Percentiles rank a stretch among this genome's conserved stretches.
phyloP scores from a whole-genome alignment of 257 asterid genomes.

The Euphrasia confusa region DNA sequence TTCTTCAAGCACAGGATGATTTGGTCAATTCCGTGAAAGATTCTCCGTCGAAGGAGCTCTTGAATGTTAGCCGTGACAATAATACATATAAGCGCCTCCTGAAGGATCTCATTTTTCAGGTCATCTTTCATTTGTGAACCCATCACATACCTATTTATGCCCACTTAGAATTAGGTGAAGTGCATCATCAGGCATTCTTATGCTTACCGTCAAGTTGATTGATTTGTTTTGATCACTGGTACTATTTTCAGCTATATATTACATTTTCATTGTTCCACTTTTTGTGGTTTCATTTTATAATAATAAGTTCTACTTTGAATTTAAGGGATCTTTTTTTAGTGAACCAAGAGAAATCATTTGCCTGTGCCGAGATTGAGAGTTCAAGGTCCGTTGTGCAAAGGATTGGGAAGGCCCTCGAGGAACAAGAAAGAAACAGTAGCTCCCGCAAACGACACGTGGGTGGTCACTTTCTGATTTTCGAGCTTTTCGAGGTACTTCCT shows the following conservation, averaged over 20 bases:
- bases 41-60: no score
- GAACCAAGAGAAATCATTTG: slow-evolving; percentile 96
- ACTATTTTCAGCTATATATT: slow-evolving; percentile 1
- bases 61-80: no score
- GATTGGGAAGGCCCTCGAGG: slow-evolving; percentile 94
- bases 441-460: slow-evolving; percentile 62
- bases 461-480: background rate
- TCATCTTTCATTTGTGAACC: slow-evolving; percentile 4
- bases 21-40: no score
- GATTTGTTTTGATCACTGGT: no score
- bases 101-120: no score
- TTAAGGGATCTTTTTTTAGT: slow-evolving; percentile 20
- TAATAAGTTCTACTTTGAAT: slow-evolving; percentile 1
- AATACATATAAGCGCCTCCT: no score
- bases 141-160: background rate
- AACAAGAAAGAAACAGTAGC: slow-evolving; percentile 73
- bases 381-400: slow-evolving; percentile 92
- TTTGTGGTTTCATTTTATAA: slow-evolving; percentile 5
- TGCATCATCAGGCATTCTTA: no score
- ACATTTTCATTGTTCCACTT: background rate
- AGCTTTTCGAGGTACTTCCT: slow-evolving; percentile 32
- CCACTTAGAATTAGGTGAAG: no score
- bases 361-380: slow-evolving; percentile 98
- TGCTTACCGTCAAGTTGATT: no score
- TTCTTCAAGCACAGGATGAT: no score